A percentile compares a stretch with the other conserved stretches of the same genome.
Conservation (phyloP, 768 basidiomycete species). For the Lactifluus rugatus region DNA sequence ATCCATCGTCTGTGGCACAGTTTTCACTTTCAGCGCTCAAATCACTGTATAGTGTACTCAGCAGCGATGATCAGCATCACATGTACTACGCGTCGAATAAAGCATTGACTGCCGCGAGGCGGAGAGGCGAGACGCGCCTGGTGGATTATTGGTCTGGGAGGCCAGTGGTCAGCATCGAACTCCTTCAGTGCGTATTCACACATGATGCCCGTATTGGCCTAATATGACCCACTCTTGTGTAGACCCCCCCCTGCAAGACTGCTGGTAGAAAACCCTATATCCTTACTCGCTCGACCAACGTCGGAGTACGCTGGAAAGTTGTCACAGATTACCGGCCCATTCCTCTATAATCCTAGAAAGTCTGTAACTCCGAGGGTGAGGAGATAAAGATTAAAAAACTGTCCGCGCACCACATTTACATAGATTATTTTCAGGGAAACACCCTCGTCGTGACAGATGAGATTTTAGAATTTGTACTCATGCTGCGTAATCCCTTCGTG, state of each 20-base stretch:
- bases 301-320: slow-evolving; percentile 32
- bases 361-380: slow-evolving; percentile 48
- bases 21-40: slow-evolving; percentile 85
- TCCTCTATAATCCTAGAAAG: slow-evolving; percentile 86
- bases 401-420: background rate
- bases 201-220: background rate
- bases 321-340: slow-evolving; percentile 60
- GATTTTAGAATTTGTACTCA: slow-evolving; percentile 67
- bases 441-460: slow-evolving; percentile 75
- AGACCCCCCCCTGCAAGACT: slow-evolving; percentile 65
- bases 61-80: slow-evolving; percentile 70
- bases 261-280: slow-evolving; percentile 63
- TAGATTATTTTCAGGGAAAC: slow-evolving; percentile 35
- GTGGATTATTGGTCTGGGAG: slow-evolving; percentile 85
- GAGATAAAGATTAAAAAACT: background rate
- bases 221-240: slow-evolving; percentile 1
- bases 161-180: slow-evolving; percentile 68
- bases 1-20: slow-evolving; percentile 76
- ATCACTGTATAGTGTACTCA: slow-evolving; percentile 56
- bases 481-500: slow-evolving; percentile 83
- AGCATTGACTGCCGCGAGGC: slow-evolving; percentile 63
- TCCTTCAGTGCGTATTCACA: slow-evolving; percentile 52
- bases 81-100: slow-evolving; percentile 60
- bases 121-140: slow-evolving; percentile 61
- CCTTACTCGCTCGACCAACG: slow-evolving; percentile 36